A percentile compares a stretch with the other conserved stretches of the same genome.
Conservation (phyloP, 352 stramenopile species). For the Globisporangium parvum region DNA sequence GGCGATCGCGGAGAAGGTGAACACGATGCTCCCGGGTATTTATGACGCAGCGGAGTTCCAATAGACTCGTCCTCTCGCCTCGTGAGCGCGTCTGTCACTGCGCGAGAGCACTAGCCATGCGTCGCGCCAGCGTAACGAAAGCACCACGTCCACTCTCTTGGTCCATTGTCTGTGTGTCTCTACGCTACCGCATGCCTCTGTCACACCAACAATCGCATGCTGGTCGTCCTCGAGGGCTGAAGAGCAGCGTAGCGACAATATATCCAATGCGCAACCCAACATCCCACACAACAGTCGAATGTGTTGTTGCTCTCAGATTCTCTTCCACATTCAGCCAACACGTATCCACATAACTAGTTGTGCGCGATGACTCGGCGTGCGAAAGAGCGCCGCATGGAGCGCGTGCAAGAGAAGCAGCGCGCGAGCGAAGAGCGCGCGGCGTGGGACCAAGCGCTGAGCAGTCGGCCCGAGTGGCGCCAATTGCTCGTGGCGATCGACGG, state of each 20-base stretch:
- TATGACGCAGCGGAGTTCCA: slow-evolving; percentile 94
- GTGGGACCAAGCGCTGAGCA: slow-evolving; percentile 34
- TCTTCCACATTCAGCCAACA: no score
- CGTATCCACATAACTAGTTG: background rate
- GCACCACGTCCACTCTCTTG: no score
- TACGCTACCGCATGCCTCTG: no score
- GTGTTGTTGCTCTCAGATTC: no score
- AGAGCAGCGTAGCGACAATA: no score
- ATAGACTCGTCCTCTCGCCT: slow-evolving; percentile 30
- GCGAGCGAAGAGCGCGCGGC: slow-evolving; percentile 27
- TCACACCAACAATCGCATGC: no score
- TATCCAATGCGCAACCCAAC: no score
- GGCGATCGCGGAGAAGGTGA: slow-evolving; percentile 96
- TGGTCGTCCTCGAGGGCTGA: no score
- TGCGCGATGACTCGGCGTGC: slow-evolving; percentile 61
- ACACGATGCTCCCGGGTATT: slow-evolving; percentile 95
- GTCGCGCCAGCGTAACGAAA: no score
- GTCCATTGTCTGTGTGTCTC: no score
- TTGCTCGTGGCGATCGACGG: slow-evolving; percentile 59
- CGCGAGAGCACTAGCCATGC: background rate
- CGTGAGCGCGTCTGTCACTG: background rate
- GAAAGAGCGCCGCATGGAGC: slow-evolving; percentile 64
- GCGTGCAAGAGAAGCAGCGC: slow-evolving; percentile 50
- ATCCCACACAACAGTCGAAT: no score
- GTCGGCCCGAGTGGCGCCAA: slow-evolving; percentile 44